These are phyloP conservation scores for Exophiala calicioides DNA, from an alignment of 2,329 filamentous ascomycete species.

Conservation along the genomic window DNA sequence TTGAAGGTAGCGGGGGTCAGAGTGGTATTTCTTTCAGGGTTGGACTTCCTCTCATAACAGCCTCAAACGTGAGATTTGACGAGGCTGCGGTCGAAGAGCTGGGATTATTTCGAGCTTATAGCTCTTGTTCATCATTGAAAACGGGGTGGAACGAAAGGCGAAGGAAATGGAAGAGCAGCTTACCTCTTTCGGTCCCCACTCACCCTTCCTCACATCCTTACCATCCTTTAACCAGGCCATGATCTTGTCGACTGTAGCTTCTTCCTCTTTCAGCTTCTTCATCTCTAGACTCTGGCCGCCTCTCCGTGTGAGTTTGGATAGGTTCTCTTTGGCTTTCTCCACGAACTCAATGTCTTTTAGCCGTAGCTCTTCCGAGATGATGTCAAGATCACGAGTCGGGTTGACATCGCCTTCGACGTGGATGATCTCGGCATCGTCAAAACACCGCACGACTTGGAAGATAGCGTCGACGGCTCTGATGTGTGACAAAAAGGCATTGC, in stretches of 20 bases:
- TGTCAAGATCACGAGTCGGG: slow-evolving; percentile 88
- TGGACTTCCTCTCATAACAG: slow-evolving; percentile 82
- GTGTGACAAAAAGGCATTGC: slow-evolving; percentile 97
- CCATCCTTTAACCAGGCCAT: slow-evolving; percentile 79
- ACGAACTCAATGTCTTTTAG: slow-evolving; percentile 95
- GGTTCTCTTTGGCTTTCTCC: slow-evolving; percentile 88
- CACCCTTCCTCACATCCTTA: slow-evolving; percentile 89
- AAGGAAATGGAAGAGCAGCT: slow-evolving; percentile 42
- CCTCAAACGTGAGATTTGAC: slow-evolving; percentile 73
- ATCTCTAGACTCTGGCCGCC: slow-evolving; percentile 95
- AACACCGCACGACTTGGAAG: slow-evolving; percentile 94
- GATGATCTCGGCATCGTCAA: slow-evolving; percentile 99
- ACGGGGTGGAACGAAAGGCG: slow-evolving; percentile 28
- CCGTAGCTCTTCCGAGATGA: slow-evolving; percentile 93
- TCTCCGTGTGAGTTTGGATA: slow-evolving; percentile 91
- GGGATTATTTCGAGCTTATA: slow-evolving; percentile 94
- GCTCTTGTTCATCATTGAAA: slow-evolving; percentile 97
- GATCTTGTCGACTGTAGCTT: slow-evolving; percentile 89
- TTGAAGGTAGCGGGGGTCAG: slow-evolving; percentile 23
- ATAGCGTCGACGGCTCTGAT: slow-evolving; percentile 98
- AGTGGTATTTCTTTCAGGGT: slow-evolving; percentile 61
- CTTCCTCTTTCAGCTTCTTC: slow-evolving; percentile 95
- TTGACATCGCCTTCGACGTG: slow-evolving; percentile 99
- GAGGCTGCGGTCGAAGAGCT: slow-evolving; percentile 90
- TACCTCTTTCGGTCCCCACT: slow-evolving; percentile 95